These are phyloP conservation scores for Colletotrichum limetticola DNA, from an alignment of 2,329 filamentous ascomycete genomes.

Conservation along the genomic window DNA sequence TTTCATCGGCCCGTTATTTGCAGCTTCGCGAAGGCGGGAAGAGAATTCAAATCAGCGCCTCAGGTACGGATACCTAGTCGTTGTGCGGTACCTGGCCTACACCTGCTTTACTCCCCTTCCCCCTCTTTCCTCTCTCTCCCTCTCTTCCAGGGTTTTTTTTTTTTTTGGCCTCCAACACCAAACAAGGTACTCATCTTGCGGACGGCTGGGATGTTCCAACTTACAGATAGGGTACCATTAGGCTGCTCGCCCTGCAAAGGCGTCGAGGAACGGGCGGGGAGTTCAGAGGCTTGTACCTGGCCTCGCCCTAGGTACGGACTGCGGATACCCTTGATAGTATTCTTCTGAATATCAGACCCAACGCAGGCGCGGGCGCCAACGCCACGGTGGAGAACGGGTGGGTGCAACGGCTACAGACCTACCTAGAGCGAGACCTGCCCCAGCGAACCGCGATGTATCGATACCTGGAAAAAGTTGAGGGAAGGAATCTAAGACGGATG, in stretches of 20 bases:
- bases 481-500: neutral
- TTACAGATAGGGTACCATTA: neutral
- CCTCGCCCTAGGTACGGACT: neutral
- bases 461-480: neutral
- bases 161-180: neutral
- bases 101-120: too few relatives aligned
- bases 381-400: neutral
- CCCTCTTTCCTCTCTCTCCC: neutral
- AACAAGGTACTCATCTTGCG: neutral
- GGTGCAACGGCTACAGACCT: slow-evolving; percentile 2
- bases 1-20: neutral
- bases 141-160: neutral
- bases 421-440: neutral
- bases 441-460: neutral
- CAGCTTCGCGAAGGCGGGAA: neutral
- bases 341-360: neutral
- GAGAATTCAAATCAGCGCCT: neutral
- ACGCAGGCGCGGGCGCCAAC: neutral
- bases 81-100: too few relatives aligned
- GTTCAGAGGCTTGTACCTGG: neutral
- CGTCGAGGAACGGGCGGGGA: neutral
- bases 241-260: neutral
- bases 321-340: neutral
- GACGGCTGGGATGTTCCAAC: too few relatives aligned
- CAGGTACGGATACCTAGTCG: neutral